Conservation (phyloP, 2,329 filamentous ascomycete species). For the Clonostachys byssicola region DNA sequence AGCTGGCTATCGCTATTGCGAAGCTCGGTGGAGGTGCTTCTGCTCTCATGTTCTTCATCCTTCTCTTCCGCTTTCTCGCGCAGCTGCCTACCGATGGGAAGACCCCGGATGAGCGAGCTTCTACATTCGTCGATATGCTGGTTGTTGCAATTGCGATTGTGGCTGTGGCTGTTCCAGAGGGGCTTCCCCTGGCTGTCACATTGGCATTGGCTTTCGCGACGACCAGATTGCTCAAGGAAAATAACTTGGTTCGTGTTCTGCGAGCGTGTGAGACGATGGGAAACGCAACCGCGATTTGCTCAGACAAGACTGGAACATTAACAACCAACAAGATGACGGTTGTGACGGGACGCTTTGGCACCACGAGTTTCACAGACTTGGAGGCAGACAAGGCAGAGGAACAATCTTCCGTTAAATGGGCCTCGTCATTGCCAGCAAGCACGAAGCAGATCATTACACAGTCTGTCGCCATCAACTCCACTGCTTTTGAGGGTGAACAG, state of each 20-base stretch:
- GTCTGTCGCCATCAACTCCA: slow-evolving; percentile 37
- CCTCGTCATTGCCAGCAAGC: slow-evolving; percentile 9
- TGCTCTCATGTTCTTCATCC: slow-evolving; percentile 68
- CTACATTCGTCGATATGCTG: slow-evolving; percentile 57
- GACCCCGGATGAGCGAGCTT: slow-evolving; percentile 49
- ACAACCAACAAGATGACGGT: slow-evolving; percentile 20
- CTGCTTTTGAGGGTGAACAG: slow-evolving; percentile 45
- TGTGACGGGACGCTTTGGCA: slow-evolving; percentile 11
- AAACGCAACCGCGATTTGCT: slow-evolving; percentile 67
- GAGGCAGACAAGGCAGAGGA: slow-evolving; percentile 3
- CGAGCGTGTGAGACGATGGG: slow-evolving; percentile 67
- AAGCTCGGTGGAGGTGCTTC: slow-evolving; percentile 59
- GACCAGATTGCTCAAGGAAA: slow-evolving; percentile 62
- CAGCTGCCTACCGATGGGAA: slow-evolving; percentile 47
- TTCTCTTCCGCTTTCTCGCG: slow-evolving; percentile 74
- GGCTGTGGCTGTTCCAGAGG: slow-evolving; percentile 64
- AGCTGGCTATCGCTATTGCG: slow-evolving; percentile 23
- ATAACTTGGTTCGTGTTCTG: slow-evolving; percentile 60
- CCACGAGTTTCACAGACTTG: slow-evolving; percentile 9
- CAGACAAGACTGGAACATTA: slow-evolving; percentile 35
- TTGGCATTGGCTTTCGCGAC: slow-evolving; percentile 62
- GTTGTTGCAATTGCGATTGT: slow-evolving; percentile 64
- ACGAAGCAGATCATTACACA: slow-evolving; percentile 28
- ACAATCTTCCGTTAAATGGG: slow-evolving; percentile 12
- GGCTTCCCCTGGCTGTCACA: slow-evolving; percentile 62